Evolutionary conservation across 108 stramenopile species (phyloP).

Genomic region (Mediolabrus comicus): DNA sequence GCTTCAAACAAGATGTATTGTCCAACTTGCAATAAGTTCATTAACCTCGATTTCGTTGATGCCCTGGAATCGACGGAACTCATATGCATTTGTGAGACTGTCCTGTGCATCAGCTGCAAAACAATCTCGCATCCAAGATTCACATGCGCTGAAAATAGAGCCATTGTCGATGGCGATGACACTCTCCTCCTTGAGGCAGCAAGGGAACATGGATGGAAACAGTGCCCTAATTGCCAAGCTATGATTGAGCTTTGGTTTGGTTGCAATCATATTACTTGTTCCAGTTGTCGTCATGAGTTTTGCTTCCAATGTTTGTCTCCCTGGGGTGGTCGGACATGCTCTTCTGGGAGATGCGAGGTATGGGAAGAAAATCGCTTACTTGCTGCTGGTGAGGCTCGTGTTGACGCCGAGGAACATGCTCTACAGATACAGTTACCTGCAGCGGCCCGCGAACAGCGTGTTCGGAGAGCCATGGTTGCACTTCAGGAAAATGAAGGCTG

Average conservation of each 20-base stretch:
- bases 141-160: constrained; percentile 39
- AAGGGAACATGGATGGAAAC: constrained; percentile 52
- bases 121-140: constrained; percentile 38
- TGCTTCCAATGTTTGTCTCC: constrained; percentile 49
- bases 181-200: constrained; percentile 24
- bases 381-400: constrained; percentile 54
- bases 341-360: constrained; percentile 38
- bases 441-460: constrained; percentile 13
- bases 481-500: constrained; percentile 49
- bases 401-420: constrained; percentile 41
- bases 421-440: constrained; percentile 8
- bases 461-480: constrained; percentile 21
- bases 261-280: constrained; percentile 63
- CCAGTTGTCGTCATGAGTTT: constrained; percentile 49
- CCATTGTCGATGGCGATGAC: constrained; percentile 15
- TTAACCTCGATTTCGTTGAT: constrained; percentile 50
- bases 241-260: constrained; percentile 54
- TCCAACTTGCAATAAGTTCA: constrained; percentile 47
- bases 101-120: constrained; percentile 47
- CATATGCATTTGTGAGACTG: constrained; percentile 37
- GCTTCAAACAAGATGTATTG: constrained; percentile 61
- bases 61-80: constrained; percentile 11
- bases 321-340: constrained; percentile 37
- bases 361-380: constrained; percentile 56
- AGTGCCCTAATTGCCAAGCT: constrained; percentile 45